Conservation (phyloP, 192 early-diverging fungal genomes). For the Linnemannia exigua region DNA sequence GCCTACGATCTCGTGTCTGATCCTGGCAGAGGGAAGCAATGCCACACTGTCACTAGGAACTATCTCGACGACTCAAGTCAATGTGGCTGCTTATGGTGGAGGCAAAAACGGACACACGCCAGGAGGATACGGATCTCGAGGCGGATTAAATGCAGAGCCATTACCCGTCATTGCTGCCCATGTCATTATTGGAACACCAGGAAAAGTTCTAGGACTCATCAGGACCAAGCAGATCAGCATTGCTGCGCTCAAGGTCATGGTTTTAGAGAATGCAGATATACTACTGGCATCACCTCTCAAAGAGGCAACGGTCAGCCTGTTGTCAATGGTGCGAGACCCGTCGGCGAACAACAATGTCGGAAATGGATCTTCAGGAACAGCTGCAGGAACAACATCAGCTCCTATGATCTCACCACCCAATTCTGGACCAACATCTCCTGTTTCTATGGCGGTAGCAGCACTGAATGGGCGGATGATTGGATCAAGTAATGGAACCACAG, state of each 20-base stretch:
- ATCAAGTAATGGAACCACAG: not conserved
- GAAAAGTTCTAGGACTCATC: conserved; percentile 36
- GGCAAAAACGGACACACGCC: conserved; percentile 3
- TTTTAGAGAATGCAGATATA: conserved; percentile 51
- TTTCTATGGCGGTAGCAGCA: conserved; percentile 49
- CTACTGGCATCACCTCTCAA: conserved; percentile 38
- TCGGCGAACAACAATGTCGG: not conserved
- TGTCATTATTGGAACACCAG: conserved; percentile 50
- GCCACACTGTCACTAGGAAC: conserved; percentile 48
- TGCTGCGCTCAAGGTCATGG: conserved; percentile 44
- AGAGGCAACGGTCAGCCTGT: conserved; percentile 43
- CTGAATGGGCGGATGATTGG: conserved; percentile 35
- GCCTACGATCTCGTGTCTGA: conserved; percentile 53
- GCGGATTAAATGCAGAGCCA: not conserved
- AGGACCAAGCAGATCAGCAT: conserved; percentile 42
- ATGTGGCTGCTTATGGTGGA: conserved; percentile 11
- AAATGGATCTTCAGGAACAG: not conserved
- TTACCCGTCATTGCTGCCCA: conserved; percentile 47
- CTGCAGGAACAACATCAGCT: not conserved
- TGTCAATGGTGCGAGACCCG: conserved; percentile 46
- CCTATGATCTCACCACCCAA: conserved; percentile 39
- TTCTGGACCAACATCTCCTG: conserved; percentile 48
- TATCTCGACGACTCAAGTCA: conserved; percentile 47
- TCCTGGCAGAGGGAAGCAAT: conserved; percentile 47
- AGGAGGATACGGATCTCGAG: conserved; percentile 2